A percentile compares a stretch with the other conserved stretches of the same genome.
Conservation (phyloP, 345 rosid species). For the Diplotaxis tenuifolia region DNA sequence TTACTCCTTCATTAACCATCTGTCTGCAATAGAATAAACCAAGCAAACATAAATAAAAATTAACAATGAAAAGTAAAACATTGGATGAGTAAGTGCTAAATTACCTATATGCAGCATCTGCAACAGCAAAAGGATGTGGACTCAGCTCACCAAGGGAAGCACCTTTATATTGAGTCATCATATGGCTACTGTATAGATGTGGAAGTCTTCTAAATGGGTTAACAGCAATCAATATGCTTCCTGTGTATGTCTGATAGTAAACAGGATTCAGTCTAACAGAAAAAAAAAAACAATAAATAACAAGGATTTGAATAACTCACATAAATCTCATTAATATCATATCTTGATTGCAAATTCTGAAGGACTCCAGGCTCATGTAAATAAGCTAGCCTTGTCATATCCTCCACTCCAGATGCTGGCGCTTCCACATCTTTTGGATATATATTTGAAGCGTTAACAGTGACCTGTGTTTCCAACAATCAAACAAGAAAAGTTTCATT, state of each 20-base stretch:
- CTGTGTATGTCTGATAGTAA: slow-evolving; percentile 82
- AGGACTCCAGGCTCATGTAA: slow-evolving; percentile 98
- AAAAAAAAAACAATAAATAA: not conserved
- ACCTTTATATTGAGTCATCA: slow-evolving; percentile 97
- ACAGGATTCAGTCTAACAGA: not conserved
- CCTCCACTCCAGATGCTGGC: slow-evolving; percentile 95
- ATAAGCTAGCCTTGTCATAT: slow-evolving; percentile 97
- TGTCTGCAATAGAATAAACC: slow-evolving; percentile 49
- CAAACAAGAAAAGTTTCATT: not conserved
- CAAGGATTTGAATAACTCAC: slow-evolving; percentile 48
- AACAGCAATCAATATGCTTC: slow-evolving; percentile 94
- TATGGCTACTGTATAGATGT: slow-evolving; percentile 88
- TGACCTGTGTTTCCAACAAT: slow-evolving; percentile 46
- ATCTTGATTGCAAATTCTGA: slow-evolving; percentile 92
- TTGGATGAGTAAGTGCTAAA: not conserved
- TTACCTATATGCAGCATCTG: slow-evolving; percentile 99
- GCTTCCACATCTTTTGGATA: slow-evolving; percentile 86
- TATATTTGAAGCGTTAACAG: slow-evolving; percentile 63
- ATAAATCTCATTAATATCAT: slow-evolving; percentile 95
- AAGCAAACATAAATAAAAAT: slow-evolving; percentile 1
- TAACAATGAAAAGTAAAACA: not conserved
- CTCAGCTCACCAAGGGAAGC: slow-evolving; percentile 94
- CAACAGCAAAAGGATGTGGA: slow-evolving; percentile 99
- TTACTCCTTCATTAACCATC: slow-evolving; percentile 84
- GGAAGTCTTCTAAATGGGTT: slow-evolving; percentile 93